phyloP scores from a whole-genome alignment of 2,329 filamentous ascomycete species.

The Colletotrichum sp. region DNA sequence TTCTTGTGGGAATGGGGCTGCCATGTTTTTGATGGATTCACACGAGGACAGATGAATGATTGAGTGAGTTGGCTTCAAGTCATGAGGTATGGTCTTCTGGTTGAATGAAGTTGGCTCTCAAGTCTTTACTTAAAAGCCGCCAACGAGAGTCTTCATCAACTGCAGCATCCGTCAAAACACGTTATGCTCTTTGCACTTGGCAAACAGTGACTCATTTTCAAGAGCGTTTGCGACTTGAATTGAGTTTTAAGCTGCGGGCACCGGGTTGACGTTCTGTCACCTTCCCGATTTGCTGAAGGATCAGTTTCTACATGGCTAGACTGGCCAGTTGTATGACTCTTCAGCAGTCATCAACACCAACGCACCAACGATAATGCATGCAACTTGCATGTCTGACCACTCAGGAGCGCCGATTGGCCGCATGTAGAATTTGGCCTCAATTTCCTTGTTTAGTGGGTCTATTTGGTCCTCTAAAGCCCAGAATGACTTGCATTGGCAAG shows the following conservation, averaged over 20 bases:
- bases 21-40: background rate
- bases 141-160: background rate
- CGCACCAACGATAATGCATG: background rate
- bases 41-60: background rate
- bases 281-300: background rate
- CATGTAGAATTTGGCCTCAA: background rate
- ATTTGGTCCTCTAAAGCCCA: background rate
- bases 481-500: background rate
- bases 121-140: background rate
- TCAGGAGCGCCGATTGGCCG: background rate
- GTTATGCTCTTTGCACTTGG: background rate
- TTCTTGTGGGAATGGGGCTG: conserved; percentile 7
- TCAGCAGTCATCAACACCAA: background rate
- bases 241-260: background rate
- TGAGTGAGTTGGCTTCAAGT: background rate
- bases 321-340: background rate
- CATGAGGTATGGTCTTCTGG: background rate
- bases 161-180: background rate
- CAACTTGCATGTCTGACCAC: background rate
- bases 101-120: background rate
- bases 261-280: background rate
- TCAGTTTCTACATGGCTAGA: background rate
- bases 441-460: background rate
- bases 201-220: background rate
- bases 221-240: background rate